A percentile compares a stretch with the other conserved stretches of the same genome.
Conservation (phyloP, 768 basidiomycete genomes). For the Candolleomyces eurysporus region DNA sequence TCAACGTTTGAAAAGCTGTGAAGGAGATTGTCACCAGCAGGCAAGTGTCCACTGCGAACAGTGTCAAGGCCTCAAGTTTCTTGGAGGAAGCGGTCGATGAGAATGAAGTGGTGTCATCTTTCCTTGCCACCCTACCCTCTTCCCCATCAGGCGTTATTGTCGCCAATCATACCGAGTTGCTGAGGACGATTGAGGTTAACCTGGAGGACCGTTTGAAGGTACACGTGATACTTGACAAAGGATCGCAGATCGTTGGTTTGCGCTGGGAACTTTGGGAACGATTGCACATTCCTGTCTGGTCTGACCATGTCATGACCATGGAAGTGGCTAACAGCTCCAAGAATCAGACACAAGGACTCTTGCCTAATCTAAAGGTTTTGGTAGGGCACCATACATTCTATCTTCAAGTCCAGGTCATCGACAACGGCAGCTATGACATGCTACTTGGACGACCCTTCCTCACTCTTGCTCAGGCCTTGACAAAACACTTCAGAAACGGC, state of each 20-base stretch:
- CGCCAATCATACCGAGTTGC: conserved; percentile 13
- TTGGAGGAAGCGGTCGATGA: background rate
- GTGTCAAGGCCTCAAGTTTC: no score
- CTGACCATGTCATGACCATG: conserved; percentile 17
- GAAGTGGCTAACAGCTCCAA: conserved; percentile 17
- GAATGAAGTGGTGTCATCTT: background rate
- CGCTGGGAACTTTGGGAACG: conserved; percentile 16
- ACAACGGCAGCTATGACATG: conserved; percentile 19
- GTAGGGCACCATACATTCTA: conserved; percentile 15
- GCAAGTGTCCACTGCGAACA: no score
- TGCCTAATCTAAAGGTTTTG: conserved; percentile 15
- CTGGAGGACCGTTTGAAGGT: conserved; percentile 8
- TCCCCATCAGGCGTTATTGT: background rate
- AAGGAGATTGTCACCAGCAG: conserved; percentile 13
- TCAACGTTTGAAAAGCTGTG: conserved; percentile 13
- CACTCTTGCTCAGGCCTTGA: conserved; percentile 8
- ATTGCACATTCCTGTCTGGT: conserved; percentile 6
- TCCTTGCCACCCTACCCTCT: background rate
- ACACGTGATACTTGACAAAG: conserved; percentile 15
- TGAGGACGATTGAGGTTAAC: conserved; percentile 11
- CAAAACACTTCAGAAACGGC: conserved; percentile 7
- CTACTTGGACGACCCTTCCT: conserved; percentile 20
- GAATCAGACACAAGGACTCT: conserved; percentile 14
- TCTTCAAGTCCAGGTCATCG: conserved; percentile 20
- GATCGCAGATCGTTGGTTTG: conserved; percentile 15